Percentiles rank a stretch among this genome's conserved stretches.
Evolutionary conservation across 164 flowering plant genomes (phyloP).

Genomic region (Tetracentron sinense): DNA sequence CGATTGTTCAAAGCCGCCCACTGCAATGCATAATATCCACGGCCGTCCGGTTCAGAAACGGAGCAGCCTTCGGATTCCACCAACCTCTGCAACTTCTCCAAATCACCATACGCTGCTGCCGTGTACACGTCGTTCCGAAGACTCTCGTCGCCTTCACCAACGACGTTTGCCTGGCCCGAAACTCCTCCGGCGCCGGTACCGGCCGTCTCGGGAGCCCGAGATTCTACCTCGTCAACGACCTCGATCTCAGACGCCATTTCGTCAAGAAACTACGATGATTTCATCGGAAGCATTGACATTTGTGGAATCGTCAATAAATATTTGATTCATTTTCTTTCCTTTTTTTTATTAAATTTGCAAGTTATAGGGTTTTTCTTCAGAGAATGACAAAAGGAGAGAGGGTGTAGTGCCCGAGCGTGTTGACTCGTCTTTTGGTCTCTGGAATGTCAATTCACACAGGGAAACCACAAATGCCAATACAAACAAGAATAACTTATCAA

Average conservation of each 20-base stretch:
- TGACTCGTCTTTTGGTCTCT: conserved; percentile 6
- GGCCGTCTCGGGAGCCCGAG: conserved; percentile 25
- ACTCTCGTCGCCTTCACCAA: conserved; percentile 39
- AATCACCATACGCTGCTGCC: conserved; percentile 92
- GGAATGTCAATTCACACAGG: no score
- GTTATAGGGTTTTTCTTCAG: conserved; percentile 17
- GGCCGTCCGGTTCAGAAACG: conserved; percentile 78
- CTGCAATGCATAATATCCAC: conserved; percentile 85
- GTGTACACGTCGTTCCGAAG: conserved; percentile 79
- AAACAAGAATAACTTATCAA: no score
- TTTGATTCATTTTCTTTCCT: no score
- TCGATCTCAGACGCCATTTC: conserved; percentile 83
- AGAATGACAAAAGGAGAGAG: neutral
- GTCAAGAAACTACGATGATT: neutral
- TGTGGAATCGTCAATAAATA: neutral
- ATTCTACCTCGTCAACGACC: conserved; percentile 71
- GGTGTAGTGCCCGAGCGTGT: no score
- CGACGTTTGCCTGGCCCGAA: conserved; percentile 11
- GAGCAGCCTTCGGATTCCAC: conserved; percentile 89
- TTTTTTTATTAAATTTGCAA: neutral
- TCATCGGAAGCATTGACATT: no score
- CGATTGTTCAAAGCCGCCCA: conserved; percentile 97
- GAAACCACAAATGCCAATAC: no score
- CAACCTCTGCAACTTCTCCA: conserved; percentile 91
- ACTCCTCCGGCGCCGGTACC: conserved; percentile 18